Base-by-base conservation (phyloP, 1,139 yeast genomes). In the Geotrichum phurueaensis region DNA sequence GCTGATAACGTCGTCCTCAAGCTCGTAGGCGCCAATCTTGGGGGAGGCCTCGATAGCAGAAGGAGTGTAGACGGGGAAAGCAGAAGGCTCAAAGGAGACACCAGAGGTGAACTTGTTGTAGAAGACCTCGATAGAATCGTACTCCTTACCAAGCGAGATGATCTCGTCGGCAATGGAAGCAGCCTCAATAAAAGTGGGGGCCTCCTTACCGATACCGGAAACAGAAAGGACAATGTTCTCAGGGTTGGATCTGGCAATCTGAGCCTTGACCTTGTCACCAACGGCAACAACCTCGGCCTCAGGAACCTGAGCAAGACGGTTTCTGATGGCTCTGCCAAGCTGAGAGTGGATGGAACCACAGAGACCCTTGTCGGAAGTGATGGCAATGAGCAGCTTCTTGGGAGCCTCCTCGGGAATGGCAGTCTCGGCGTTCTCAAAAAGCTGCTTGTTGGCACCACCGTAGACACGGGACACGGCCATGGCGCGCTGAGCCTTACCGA, bases 341-440 rank as follows among this genome's bases (percentile, higher is more conserved):
- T 89, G 96, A 58, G 99, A 84, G 81, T 94, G 99, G 73, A 94
- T 90, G 58, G 98, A 92, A 71, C 99, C 99, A 84, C 99, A 94
- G 73, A 94, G 84, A 73, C 99, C 99, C 82, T 94, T 94, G 81
- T 94, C 99, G 62, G 98, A 91, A 59, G 98, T 88, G 67, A 90
- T 85, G 65, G 92, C 97, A 71, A 94, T 81, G 70, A 90, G 77
- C 73, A 94, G 84, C 71, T 87, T 84, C 68, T 80, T 83, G 57
- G 71, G 66, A 68, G 73, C 70, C 57, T 73, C 71, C 68, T 78
- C 80, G 65, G 81, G 81, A 61, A 78, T 76, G 59, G 72, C 74
- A 65, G 96, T 88, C 79, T 90, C 96, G 65, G 97, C 87, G 75
- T 87, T 84, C 70, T 82, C 79, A 78, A 81, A 89, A 71, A 94